Evolutionary conservation across 441 rosid genomes (phyloP).

Genomic region (Eruca vesicaria): DNA sequence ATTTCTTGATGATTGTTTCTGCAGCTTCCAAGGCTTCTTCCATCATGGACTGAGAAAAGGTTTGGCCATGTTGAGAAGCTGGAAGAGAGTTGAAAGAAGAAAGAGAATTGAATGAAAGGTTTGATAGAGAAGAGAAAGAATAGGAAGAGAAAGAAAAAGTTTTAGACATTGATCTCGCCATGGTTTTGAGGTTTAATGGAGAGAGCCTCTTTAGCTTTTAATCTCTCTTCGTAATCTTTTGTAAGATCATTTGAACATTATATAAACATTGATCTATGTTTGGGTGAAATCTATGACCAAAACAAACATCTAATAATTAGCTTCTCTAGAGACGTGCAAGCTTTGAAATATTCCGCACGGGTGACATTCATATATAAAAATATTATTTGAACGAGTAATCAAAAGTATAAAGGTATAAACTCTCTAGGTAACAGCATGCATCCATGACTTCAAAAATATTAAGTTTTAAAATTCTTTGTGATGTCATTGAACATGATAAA

Average conservation of each 20-base stretch:
- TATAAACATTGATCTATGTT: slow-evolving; percentile 11
- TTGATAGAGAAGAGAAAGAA: slow-evolving; percentile 32
- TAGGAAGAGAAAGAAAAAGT: slow-evolving; percentile 26
- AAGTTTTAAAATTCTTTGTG: neutral
- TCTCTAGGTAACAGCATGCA: neutral
- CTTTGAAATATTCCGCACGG: neutral
- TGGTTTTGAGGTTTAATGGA: slow-evolving; percentile 2
- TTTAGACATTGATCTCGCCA: slow-evolving; percentile 31
- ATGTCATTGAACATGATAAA: too few species aligned
- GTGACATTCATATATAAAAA: neutral
- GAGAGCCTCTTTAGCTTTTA: slow-evolving; percentile 2
- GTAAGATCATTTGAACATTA: neutral
- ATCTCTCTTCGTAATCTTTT: slow-evolving; percentile 2
- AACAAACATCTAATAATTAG: neutral
- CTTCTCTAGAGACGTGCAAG: neutral
- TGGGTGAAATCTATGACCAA: slow-evolving; percentile 6
- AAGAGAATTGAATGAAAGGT: slow-evolving; percentile 18
- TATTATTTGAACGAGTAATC: neutral
- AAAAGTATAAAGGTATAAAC: neutral
- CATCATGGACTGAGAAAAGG: slow-evolving; percentile 43
- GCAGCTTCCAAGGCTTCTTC: slow-evolving; percentile 43
- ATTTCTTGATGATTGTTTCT: slow-evolving; percentile 51
- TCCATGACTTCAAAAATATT: neutral
- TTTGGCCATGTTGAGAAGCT: slow-evolving; percentile 13
- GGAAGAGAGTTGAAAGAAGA: slow-evolving; percentile 9